Percentiles rank a stretch among this genome's conserved stretches.
Evolutionary conservation across 164 flowering plant genomes (phyloP).

Genomic region (Nymphaea colorata): DNA sequence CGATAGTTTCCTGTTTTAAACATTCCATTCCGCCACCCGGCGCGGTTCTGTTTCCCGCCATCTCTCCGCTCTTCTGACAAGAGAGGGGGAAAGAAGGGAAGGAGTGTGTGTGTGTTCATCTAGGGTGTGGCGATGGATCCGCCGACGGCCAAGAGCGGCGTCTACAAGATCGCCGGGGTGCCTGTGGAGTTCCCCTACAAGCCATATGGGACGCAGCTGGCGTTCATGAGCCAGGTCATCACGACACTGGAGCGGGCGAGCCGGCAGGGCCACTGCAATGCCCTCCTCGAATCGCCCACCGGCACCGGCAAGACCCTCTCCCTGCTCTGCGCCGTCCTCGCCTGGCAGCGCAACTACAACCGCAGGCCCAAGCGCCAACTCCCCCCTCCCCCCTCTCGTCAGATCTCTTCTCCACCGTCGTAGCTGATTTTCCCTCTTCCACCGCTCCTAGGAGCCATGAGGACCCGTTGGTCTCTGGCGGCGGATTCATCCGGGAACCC

Average conservation of each 20-base stretch:
- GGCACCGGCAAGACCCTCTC: conserved; percentile 96
- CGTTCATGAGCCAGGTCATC: conserved; percentile 86
- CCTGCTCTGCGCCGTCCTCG: conserved; percentile 85
- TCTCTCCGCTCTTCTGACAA: background rate
- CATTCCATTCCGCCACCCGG: no score
- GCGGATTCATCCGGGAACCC: conserved; percentile 75
- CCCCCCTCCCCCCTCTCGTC: conserved; percentile 19
- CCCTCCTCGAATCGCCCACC: conserved; percentile 92
- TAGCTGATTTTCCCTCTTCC: conserved; percentile 2
- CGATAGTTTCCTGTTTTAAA: no score
- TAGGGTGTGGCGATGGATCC: background rate
- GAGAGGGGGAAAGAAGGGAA: background rate
- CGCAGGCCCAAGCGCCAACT: conserved; percentile 17
- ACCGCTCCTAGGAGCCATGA: background rate
- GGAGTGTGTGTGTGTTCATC: background rate
- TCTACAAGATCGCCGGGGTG: conserved; percentile 59
- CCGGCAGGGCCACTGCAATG: conserved; percentile 76
- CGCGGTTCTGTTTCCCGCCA: background rate
- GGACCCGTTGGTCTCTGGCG: conserved; percentile 63
- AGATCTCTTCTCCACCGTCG: conserved; percentile 43
- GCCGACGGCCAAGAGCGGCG: conserved; percentile 1
- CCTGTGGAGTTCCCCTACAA: conserved; percentile 84
- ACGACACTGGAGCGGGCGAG: conserved; percentile 81
- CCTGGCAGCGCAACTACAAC: conserved; percentile 67
- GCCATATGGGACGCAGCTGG: conserved; percentile 90